Evolutionary conservation across 257 asterid genomes (phyloP), one percentile per base, ranked within the genome.

Genomic region (Misopates orontium): DNA sequence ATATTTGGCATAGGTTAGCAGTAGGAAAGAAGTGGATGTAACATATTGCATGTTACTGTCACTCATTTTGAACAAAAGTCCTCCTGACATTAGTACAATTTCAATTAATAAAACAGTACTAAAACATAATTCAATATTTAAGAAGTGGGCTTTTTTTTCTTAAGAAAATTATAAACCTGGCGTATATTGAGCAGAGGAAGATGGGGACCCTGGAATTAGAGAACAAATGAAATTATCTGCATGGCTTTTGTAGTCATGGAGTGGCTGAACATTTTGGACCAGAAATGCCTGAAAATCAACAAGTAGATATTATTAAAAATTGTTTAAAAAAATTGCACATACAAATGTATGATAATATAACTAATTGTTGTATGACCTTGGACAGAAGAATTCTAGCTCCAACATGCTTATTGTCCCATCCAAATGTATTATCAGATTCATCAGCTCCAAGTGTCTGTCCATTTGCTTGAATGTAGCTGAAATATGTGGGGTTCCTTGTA

Each of bases 361-460:
- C 22, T 10, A 25, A 57, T 5, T 14, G 22, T 3, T 3, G 44
- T 10, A 13, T 5, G 31, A 92, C 98, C 95, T 94, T 94, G 62
- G 99, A 88, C 56, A 94, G 85, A 15, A 94, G 96, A 73, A 94
- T 90, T 73, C 99, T 83, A 0, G 98, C 98, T 28, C 98, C 98
- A 61, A 82, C 98, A 78, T 90, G 99, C 77, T 94, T 94, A 78
- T 90, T 94, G 74, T 94, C 99, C 99, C 98, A 90, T 23, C 99
- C 96, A 56, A 94, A 94, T 23, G 98, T 88, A 56, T 85, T 83
- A 51, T 94, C 99, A 18, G 87, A 41, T 71, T 90, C 99, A 22
- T 77, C 95, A 1, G 99, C 99, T 21, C 99, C 99, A 13, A 94
- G 95, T 1, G 84, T 88, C 66, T 81, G 90, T 10, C 99, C 99